Evolutionary conservation across 1,284 basidiomycete species (phyloP).

Genomic region (Pseudozyma sp.): DNA sequence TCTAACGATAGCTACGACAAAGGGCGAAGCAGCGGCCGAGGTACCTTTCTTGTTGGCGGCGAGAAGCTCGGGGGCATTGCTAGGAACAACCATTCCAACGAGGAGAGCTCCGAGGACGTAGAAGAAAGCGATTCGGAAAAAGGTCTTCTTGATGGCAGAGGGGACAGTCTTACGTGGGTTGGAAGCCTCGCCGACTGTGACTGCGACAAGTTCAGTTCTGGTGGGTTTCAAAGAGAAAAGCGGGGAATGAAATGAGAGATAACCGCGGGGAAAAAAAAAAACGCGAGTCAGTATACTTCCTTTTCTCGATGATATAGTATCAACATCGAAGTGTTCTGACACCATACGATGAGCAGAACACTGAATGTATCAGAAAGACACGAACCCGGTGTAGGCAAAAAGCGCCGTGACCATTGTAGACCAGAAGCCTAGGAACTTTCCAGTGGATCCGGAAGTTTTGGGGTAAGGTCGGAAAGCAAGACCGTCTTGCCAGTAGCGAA

Average conservation of each 20-base stretch:
- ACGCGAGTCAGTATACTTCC: too few species aligned
- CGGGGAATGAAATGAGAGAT: too few species aligned
- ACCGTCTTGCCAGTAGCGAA: constrained; percentile 74
- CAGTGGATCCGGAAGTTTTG: constrained; percentile 48
- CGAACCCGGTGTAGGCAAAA: constrained; percentile 74
- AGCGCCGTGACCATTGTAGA: constrained; percentile 66
- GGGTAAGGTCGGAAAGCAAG: constrained; percentile 44
- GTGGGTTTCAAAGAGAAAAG: too few species aligned
- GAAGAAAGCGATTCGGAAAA: constrained; percentile 77
- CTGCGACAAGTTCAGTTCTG: constrained; percentile 73
- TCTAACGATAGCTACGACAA: constrained; percentile 76
- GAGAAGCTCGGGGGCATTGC: constrained; percentile 44
- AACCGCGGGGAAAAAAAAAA: too few species aligned
- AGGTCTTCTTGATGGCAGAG: constrained; percentile 73
- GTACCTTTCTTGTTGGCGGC: constrained; percentile 37
- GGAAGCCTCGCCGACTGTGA: constrained; percentile 71
- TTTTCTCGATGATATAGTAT: too few species aligned
- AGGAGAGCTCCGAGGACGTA: constrained; percentile 74
- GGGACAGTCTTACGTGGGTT: constrained; percentile 76
- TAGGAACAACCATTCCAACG: constrained; percentile 60
- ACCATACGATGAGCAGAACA: too few species aligned
- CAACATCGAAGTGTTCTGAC: too few species aligned
- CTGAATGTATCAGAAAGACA: too few species aligned
- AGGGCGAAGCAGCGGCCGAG: constrained; percentile 76
- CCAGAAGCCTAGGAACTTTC: constrained; percentile 63